Evolutionary conservation across 257 asterid genomes (phyloP), one percentile per base, ranked within the genome.

Genomic region (Fraxinus excelsior): DNA sequence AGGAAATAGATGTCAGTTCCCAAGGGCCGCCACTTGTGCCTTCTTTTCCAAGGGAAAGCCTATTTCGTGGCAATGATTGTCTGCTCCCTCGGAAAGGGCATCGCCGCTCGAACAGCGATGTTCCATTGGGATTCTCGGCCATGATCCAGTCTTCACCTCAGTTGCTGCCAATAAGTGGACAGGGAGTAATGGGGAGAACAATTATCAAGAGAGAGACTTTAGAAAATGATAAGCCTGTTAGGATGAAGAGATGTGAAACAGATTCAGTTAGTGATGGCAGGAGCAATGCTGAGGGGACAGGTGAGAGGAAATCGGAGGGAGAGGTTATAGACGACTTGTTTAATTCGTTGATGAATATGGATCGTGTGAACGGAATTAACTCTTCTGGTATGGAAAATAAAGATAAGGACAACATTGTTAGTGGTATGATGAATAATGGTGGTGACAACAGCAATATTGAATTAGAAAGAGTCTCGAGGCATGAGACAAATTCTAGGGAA

Each of bases 71-170:
- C n/a, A 84, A 21, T 84, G 86, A 85, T 7, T 72, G 88, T 74
- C 96, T 88, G 49, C 97, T 97, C 18, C 94, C 97, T 76, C 84
- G 90, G 64, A 89, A 77, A 78, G 91, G 91, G 40, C 98, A 92
- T 81, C 94, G 92, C 18, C 94, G 97, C 26, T 86, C 97, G 3
- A 94, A 37, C 34, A 94, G 98, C 74, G 98, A 92, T 76, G 92
- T 88, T 72, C 96, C 97, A 0, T 81, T 91, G 26, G 96, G 91
- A 60, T 94, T 90, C 86, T 90, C 94, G 0, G 96, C 85, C 19
- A 85, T 90, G 88, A 89, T 94, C 44, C 94, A 90, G 78, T 87
- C 97, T 49, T 89, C 98, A 0, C 93, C 96, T 78, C 98, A 88
- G 80, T 79, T 92, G 87, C 89, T 89, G 7, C 97, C 97, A 5